Evolutionary conservation across 345 rosid genomes (phyloP).

Genomic region (Chamaenerion angustifolium): DNA sequence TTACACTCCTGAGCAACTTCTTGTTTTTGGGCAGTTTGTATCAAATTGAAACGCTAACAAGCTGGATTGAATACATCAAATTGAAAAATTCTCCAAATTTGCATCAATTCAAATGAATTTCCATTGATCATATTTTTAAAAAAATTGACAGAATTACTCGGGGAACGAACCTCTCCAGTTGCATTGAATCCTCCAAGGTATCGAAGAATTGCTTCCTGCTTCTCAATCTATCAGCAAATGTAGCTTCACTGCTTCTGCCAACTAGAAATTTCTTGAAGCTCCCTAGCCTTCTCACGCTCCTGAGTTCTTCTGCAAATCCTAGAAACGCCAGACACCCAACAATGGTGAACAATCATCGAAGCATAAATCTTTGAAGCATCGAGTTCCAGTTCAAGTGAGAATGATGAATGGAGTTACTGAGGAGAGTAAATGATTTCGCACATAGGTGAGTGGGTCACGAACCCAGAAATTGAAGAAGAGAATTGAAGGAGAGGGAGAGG

Average conservation of each 20-base stretch:
- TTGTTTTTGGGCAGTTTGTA: conserved; percentile 56
- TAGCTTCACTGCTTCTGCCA: conserved; percentile 79
- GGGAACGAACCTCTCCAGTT: conserved; percentile 92
- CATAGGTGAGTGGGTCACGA: conserved; percentile 12
- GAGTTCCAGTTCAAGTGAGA: too few species aligned
- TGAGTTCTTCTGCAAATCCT: too few species aligned
- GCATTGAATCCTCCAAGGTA: conserved; percentile 56
- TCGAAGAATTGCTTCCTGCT: conserved; percentile 66
- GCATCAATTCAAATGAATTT: too few species aligned
- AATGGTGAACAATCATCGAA: neutral
- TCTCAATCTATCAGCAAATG: conserved; percentile 72
- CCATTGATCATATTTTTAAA: too few species aligned
- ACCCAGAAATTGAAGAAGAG: too few species aligned
- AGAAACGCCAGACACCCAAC: neutral
- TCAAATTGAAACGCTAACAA: too few species aligned
- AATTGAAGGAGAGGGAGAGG: too few species aligned
- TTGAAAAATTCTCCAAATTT: too few species aligned
- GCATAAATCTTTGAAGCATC: too few species aligned
- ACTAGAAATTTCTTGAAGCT: conserved; percentile 61
- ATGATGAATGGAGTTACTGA: conserved; percentile 28
- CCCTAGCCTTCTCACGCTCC: conserved; percentile 52
- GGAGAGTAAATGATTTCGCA: conserved; percentile 55
- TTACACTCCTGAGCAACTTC: conserved; percentile 70
- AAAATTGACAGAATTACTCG: too few species aligned
- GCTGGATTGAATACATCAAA: too few species aligned